Percentiles rank a stretch among this genome's conserved stretches.
phyloP scores from a whole-genome alignment of 805 yeast genomes.

The Candida coquimbonensis region DNA sequence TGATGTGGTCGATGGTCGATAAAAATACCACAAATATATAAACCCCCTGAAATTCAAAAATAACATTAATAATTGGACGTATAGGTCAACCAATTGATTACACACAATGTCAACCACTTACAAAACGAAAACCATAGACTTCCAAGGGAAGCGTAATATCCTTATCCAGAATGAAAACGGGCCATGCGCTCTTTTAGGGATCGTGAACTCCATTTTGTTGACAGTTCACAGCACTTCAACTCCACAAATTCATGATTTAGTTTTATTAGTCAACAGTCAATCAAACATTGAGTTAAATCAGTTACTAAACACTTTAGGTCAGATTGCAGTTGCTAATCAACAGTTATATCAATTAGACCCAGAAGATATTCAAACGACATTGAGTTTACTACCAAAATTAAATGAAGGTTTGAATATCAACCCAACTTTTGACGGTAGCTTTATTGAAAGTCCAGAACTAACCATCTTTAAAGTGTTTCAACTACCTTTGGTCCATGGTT shows the following conservation, averaged over 20 bases:
- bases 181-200: constrained; percentile 80
- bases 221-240: constrained; percentile 28
- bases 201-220: constrained; percentile 62
- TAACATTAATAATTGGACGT: background rate
- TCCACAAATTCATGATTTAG: constrained; percentile 22
- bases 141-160: constrained; percentile 34
- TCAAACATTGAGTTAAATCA: constrained; percentile 30
- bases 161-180: constrained; percentile 78
- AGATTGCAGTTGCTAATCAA: constrained; percentile 31
- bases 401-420: constrained; percentile 68
- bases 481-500: constrained; percentile 71
- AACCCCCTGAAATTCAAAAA: too few species aligned
- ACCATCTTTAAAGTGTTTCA: constrained; percentile 53
- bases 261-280: constrained; percentile 26
- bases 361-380: constrained; percentile 34
- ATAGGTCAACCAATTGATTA: background rate
- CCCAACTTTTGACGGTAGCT: constrained; percentile 60
- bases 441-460: constrained; percentile 45
- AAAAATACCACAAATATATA: too few species aligned
- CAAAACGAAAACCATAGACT: constrained; percentile 17
- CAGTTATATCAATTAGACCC: constrained; percentile 20
- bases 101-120: constrained; percentile 1
- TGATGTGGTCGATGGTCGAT: too few species aligned
- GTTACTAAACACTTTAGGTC: constrained; percentile 45
- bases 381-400: constrained; percentile 53